Conservation (phyloP, 139 green algal species). For the Tetradesmus obliquus region DNA sequence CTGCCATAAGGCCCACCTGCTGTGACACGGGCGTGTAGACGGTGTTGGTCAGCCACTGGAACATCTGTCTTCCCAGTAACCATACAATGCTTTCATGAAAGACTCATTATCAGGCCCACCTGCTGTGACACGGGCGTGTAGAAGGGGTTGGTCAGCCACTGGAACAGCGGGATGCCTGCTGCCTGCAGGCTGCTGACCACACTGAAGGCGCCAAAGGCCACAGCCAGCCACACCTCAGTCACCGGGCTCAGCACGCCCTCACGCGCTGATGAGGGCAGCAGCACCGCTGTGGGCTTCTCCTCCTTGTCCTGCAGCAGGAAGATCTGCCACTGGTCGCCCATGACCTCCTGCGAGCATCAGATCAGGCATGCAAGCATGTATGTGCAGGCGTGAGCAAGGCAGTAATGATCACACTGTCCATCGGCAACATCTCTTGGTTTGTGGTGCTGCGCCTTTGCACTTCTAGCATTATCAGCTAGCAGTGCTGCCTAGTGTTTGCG, state of each 20-base stretch:
- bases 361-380: background rate
- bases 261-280: conserved; percentile 60
- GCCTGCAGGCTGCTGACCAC: conserved; percentile 74
- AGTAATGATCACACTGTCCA: no score
- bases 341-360: conserved; percentile 44
- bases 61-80: background rate
- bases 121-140: conserved; percentile 42
- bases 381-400: background rate
- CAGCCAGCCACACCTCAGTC: conserved; percentile 64
- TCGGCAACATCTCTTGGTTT: no score
- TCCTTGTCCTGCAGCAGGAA: conserved; percentile 82
- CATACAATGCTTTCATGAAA: background rate
- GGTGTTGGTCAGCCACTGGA: background rate
- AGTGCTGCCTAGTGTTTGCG: background rate
- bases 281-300: conserved; percentile 75
- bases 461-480: no score
- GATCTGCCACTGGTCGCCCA: conserved; percentile 74
- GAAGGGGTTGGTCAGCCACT: conserved; percentile 65
- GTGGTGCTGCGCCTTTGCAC: no score
- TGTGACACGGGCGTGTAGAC: no score
- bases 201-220: conserved; percentile 67
- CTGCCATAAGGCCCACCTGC: no score
- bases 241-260: conserved; percentile 47
- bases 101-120: conserved; percentile 17
- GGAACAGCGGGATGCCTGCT: conserved; percentile 67